phyloP scores from a whole-genome alignment of 2,329 filamentous ascomycete genomes.

The Blastomyces gilchristii region DNA sequence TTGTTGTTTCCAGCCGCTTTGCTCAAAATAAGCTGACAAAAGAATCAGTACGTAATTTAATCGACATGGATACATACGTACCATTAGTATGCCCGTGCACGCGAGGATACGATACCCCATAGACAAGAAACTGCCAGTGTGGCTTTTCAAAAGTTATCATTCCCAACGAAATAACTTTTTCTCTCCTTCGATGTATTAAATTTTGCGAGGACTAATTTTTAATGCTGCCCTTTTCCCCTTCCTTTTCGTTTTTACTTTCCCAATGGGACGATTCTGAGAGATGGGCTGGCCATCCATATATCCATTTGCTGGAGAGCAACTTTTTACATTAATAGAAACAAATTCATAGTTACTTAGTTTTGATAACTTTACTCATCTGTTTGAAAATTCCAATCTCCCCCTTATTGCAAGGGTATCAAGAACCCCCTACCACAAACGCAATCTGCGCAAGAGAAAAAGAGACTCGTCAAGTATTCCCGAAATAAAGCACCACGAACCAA shows the following conservation, averaged over 20 bases:
- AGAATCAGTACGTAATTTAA: slow-evolving; percentile 14
- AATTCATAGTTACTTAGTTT: neutral
- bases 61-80: neutral
- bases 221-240: neutral
- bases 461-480: neutral
- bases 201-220: slow-evolving; percentile 2
- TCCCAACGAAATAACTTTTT: neutral
- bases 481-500: neutral
- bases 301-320: neutral
- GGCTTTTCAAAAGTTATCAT: neutral
- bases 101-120: neutral
- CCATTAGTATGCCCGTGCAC: neutral
- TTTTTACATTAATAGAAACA: neutral
- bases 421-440: neutral
- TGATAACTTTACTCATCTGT: neutral
- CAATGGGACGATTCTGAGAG: neutral
- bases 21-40: neutral
- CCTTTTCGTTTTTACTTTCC: slow-evolving; percentile 1
- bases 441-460: neutral
- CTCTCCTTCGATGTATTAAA: slow-evolving; percentile 3
- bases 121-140: neutral
- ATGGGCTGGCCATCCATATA: neutral
- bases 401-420: neutral
- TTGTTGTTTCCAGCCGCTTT: neutral
- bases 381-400: neutral